A percentile compares a stretch with the other conserved stretches of the same genome.
These are phyloP conservation scores for Candida arabinofermentans DNA, from an alignment of 805 yeast genomes.

Conservation along the genomic window DNA sequence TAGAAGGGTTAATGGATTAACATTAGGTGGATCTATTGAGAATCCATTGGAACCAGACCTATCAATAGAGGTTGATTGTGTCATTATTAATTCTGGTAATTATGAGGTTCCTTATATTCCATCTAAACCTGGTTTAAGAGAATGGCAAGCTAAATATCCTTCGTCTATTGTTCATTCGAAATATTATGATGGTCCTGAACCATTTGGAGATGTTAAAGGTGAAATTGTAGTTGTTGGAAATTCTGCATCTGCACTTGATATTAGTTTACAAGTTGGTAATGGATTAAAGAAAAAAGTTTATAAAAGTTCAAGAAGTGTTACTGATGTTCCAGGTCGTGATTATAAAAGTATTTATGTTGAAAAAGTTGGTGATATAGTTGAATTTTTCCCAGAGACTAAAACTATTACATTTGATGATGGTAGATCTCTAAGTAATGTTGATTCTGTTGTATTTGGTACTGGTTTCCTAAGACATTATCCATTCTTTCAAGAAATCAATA, in stretches of 20 bases:
- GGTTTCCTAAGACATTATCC: conserved; percentile 68
- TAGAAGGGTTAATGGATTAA: conserved; percentile 29
- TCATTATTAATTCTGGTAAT: neutral
- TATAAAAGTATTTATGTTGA: conserved; percentile 33
- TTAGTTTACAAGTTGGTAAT: conserved; percentile 57
- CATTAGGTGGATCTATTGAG: conserved; percentile 29
- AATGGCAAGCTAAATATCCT: conserved; percentile 43
- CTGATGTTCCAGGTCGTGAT: conserved; percentile 39
- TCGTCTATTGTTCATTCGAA: conserved; percentile 57
- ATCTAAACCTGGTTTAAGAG: conserved; percentile 47
- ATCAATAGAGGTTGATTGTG: conserved; percentile 53
- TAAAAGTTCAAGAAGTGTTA: conserved; percentile 47
- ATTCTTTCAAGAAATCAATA: conserved; percentile 37
- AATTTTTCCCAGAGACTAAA: conserved; percentile 35
- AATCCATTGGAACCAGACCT: conserved; percentile 16
- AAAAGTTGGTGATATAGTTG: conserved; percentile 40
- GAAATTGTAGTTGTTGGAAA: conserved; percentile 69
- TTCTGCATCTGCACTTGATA: conserved; percentile 70
- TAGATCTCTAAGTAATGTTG: conserved; percentile 40
- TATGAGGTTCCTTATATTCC: conserved; percentile 33
- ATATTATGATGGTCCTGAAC: conserved; percentile 43
- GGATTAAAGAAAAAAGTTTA: conserved; percentile 39
- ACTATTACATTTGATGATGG: conserved; percentile 48
- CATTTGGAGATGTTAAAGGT: conserved; percentile 35
- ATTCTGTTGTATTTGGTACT: conserved; percentile 60